These are phyloP conservation scores for Marsdenia floribunda DNA, from an alignment of 257 asterid genomes.

Conservation along the genomic window DNA sequence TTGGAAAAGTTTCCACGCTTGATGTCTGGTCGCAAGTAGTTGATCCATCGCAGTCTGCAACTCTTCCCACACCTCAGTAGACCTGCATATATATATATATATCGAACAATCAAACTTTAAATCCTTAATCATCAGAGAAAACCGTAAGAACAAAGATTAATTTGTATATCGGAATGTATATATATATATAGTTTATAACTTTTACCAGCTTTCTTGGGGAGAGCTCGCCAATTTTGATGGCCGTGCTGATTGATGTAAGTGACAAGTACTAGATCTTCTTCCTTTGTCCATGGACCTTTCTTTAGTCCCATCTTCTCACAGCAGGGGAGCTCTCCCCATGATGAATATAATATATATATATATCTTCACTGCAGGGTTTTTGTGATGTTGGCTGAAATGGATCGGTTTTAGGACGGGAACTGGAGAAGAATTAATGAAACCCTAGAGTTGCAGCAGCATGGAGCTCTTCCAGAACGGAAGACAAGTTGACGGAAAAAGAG, in stretches of 20 bases:
- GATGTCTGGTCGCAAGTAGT: conserved; percentile 56
- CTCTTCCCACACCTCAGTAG: conserved; percentile 59
- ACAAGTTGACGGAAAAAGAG: too few species aligned
- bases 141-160: neutral
- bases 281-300: conserved; percentile 39
- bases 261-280: conserved; percentile 33
- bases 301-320: conserved; percentile 34
- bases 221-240: conserved; percentile 35
- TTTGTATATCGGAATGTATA: neutral
- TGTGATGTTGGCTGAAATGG: neutral
- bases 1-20: conserved; percentile 48
- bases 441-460: neutral
- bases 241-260: conserved; percentile 24
- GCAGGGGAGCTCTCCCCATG: conserved; percentile 39
- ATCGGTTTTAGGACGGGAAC: neutral
- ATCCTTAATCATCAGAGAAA: too few species aligned
- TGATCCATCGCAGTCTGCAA: conserved; percentile 69
- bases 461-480: neutral
- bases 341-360: neutral
- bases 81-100: conserved; percentile 3
- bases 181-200: neutral
- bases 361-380: too few species aligned
- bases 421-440: neutral
- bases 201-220: conserved; percentile 36
- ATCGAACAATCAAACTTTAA: too few species aligned